Base-by-base conservation (phyloP, 1,284 basidiomycete species). In the Peniophora sp. region DNA sequence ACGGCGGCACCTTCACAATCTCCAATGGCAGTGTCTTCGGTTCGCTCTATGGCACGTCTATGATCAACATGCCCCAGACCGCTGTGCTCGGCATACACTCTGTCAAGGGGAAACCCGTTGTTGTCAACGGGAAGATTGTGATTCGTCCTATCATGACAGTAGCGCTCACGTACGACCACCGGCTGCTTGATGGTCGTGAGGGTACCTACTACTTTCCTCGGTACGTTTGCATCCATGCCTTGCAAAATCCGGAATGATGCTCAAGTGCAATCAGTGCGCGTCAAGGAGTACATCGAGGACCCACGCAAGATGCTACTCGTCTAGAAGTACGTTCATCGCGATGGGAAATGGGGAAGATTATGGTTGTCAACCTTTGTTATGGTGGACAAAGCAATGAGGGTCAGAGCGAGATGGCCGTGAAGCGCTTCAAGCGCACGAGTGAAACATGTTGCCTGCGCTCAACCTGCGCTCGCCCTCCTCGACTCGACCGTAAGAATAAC, bases 21-120 rank as follows among this genome's bases (percentile, higher is more conserved):
- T 98, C 96, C 50, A 99, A 99, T 68, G 97, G 97, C 48, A 96
- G 96, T 62, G 96, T 99, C 65, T 99, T 99, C 63, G 96, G 96
- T 51, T 97, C 93, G 50, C 75, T 98, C 47, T 97, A 89, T 65
- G 96, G 96, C 49, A 99, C 96, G 36, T 95, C 96, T 48, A 95
- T 94, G 67, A 95, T 99, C 73, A 99, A 98, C 77, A 74, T 96
- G 52, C 96, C 96, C 19, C 96, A 98, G 68, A 75, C 92, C 43
- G 96, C 94, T 53, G 95, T 98, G 20, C 79, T 98, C 52, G 92
- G 87, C 80, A 98, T 98, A 93, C 96, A 99, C 73, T 65, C 93
- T 22, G 94, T 97, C 78, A 97, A 96, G 71, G 93, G 98, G 59
- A 86, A 83, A 62, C 81, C 97, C 1, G 93, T 95, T 45, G 96